Conservation (phyloP, 192 early-diverging fungal species). For the Physocladia obscura region DNA sequence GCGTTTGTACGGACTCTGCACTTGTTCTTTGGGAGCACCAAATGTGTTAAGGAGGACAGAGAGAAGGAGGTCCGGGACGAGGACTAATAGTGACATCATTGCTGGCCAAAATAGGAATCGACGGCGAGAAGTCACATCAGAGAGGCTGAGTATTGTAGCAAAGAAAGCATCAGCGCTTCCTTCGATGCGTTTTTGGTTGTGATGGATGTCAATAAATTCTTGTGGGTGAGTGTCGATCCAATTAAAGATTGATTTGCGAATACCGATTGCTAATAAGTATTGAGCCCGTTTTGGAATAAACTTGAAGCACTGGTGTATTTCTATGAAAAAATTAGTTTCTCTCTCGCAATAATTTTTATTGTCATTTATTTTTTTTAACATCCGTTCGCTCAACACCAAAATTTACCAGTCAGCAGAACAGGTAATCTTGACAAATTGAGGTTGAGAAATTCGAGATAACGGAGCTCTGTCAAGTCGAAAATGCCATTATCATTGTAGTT, state of each 20-base stretch:
- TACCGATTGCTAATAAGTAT: slow-evolving; percentile 68
- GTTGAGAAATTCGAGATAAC: slow-evolving; percentile 82
- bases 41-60: not conserved
- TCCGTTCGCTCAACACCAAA: not conserved
- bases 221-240: slow-evolving; percentile 86
- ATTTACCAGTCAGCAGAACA: slow-evolving; percentile 36
- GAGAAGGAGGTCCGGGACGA: slow-evolving; percentile 77
- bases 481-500: not conserved
- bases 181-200: slow-evolving; percentile 44
- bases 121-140: slow-evolving; percentile 62
- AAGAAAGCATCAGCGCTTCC: slow-evolving; percentile 76
- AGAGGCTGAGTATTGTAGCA: slow-evolving; percentile 64
- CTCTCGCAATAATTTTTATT: not conserved
- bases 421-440: slow-evolving; percentile 73
- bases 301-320: slow-evolving; percentile 32
- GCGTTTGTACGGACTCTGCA: not conserved
- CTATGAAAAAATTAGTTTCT: slow-evolving; percentile 17
- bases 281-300: slow-evolving; percentile 57
- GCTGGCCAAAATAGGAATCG: slow-evolving; percentile 82
- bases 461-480: slow-evolving; percentile 69
- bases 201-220: slow-evolving; percentile 80
- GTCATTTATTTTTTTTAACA: too few species aligned
- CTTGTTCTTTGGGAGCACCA: not conserved
- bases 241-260: slow-evolving; percentile 86
- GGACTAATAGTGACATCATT: slow-evolving; percentile 76